These are phyloP conservation scores for Didymella lethalis DNA, from an alignment of 2,329 filamentous ascomycete genomes.

Conservation along the genomic window DNA sequence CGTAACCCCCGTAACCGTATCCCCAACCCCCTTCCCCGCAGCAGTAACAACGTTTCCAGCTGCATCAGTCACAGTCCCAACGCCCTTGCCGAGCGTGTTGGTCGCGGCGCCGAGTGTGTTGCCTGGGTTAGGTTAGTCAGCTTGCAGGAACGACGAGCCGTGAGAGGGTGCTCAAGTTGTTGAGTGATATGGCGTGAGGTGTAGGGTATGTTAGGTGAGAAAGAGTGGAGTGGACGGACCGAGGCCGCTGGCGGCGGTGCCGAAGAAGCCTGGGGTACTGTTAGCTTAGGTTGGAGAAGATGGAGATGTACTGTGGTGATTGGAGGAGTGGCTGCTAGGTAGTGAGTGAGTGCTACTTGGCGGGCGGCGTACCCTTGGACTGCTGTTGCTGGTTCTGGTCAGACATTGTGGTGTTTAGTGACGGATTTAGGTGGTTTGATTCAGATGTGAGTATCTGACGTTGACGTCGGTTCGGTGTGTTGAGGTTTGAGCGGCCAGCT, in stretches of 20 bases:
- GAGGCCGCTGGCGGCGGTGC: constrained; percentile 43
- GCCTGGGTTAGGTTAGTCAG: constrained; percentile 28
- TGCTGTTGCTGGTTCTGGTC: constrained; percentile 39
- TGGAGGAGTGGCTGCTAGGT: not conserved
- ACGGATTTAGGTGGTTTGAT: not conserved
- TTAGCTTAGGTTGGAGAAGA: not conserved
- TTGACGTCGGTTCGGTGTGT: not conserved
- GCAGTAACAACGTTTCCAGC: constrained; percentile 44
- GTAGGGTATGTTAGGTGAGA: not conserved
- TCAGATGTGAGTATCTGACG: not conserved
- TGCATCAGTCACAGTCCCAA: constrained; percentile 40
- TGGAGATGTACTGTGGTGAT: not conserved
- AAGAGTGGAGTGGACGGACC: constrained; percentile 26
- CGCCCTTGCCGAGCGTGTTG: constrained; percentile 47
- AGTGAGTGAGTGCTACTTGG: not conserved
- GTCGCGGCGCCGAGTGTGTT: constrained; percentile 47
- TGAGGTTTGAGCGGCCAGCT: not conserved
- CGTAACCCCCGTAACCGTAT: constrained; percentile 47
- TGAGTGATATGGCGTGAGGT: not conserved
- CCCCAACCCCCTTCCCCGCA: constrained; percentile 47
- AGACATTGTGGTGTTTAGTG: constrained; percentile 27
- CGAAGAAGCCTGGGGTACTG: constrained; percentile 39
- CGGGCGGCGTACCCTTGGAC: constrained; percentile 27
- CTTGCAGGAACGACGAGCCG: not conserved
- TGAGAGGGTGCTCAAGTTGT: not conserved